These are phyloP conservation scores for Massariosphaeria phaeospora DNA, from an alignment of 495 filamentous ascomycete genomes.

Conservation along the genomic window DNA sequence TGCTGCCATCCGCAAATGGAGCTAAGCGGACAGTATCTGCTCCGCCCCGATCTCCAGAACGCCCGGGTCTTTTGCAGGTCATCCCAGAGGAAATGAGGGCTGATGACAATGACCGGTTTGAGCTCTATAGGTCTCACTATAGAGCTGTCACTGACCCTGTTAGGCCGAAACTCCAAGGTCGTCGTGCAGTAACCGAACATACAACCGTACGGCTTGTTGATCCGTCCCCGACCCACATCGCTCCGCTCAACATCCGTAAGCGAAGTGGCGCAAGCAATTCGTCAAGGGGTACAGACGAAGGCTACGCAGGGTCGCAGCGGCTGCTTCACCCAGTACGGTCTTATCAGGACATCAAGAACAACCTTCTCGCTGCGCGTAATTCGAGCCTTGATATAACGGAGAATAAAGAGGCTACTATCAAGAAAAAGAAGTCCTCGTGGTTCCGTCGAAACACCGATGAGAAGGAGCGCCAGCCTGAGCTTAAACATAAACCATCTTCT, in stretches of 20 bases:
- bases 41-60: constrained; percentile 39
- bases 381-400: constrained; percentile 3
- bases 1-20: constrained; percentile 27
- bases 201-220: constrained; percentile 40
- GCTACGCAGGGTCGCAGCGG: neutral
- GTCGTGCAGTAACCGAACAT: constrained; percentile 27
- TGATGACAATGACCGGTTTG: constrained; percentile 29
- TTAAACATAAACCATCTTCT: constrained; percentile 9
- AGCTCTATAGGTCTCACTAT: constrained; percentile 27
- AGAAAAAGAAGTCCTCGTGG: constrained; percentile 41
- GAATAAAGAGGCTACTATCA: constrained; percentile 22
- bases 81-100: constrained; percentile 40
- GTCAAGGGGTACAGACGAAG: constrained; percentile 19
- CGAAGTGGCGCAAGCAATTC: constrained; percentile 33
- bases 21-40: constrained; percentile 52
- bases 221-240: constrained; percentile 36
- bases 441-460: constrained; percentile 34
- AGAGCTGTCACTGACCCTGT: constrained; percentile 41
- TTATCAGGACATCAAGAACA: constrained; percentile 10
- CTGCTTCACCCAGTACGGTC: neutral
- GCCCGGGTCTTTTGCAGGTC: constrained; percentile 33
- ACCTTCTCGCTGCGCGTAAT: constrained; percentile 8
- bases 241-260: constrained; percentile 44
- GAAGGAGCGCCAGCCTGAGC: constrained; percentile 15
- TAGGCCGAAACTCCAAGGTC: constrained; percentile 24